Conservation (phyloP, 2,329 filamentous ascomycete species). For the Colletotrichum theobromicola region DNA sequence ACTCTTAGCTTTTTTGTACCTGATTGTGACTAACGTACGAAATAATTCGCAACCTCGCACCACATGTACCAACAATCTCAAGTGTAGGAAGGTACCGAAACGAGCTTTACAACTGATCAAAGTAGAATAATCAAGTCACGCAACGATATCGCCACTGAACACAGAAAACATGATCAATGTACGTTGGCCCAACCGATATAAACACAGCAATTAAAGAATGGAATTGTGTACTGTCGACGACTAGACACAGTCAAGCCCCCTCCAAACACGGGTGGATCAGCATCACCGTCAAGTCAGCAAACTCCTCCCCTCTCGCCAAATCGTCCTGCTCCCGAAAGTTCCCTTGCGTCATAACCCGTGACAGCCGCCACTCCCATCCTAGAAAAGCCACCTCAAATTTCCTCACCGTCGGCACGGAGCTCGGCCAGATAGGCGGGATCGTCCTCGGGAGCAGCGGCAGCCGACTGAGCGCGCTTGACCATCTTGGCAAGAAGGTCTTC, state of each 20-base stretch:
- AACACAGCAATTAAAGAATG: conserved; percentile 2
- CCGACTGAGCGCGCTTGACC: conserved; percentile 25
- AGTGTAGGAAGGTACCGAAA: no score
- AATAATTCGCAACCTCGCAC: no score
- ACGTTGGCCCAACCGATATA: no score
- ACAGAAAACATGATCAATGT: no score
- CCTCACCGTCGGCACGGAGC: conserved; percentile 25
- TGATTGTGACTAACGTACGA: no score
- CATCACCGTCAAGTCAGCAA: conserved; percentile 7
- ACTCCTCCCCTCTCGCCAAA: neutral
- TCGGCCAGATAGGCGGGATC: conserved; percentile 23
- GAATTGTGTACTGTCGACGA: conserved; percentile 11
- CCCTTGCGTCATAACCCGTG: neutral
- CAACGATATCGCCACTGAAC: no score
- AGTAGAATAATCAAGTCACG: no score
- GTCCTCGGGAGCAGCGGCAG: conserved; percentile 16
- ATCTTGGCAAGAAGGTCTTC: conserved; percentile 23
- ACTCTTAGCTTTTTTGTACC: no score
- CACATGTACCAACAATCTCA: neutral
- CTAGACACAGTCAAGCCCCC: conserved; percentile 4
- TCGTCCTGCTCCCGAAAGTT: neutral
- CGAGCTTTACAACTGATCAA: no score
- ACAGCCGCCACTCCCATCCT: neutral
- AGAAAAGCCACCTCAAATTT: conserved; percentile 14
- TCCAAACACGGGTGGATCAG: conserved; percentile 4